Conservation (phyloP, 1,284 basidiomycete genomes). For the Naganishia liquefaciens region DNA sequence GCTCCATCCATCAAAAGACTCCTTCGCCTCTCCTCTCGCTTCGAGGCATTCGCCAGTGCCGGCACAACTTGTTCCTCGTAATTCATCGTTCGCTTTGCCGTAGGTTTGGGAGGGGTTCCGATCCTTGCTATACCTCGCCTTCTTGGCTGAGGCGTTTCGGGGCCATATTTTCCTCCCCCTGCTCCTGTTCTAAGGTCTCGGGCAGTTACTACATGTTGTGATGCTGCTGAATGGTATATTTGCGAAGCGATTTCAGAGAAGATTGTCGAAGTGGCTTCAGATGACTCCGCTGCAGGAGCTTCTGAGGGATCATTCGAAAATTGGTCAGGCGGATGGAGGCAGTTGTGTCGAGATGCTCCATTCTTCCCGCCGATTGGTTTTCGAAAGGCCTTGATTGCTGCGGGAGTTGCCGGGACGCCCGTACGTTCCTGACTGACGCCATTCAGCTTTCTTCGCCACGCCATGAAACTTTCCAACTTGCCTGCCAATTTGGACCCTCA, state of each 20-base stretch:
- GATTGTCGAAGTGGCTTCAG: background rate
- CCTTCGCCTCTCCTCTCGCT: conserved; percentile 10
- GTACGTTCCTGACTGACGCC: conserved; percentile 1
- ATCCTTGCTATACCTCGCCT: background rate
- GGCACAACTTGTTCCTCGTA: conserved; percentile 23
- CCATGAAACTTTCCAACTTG: background rate
- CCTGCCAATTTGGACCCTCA: conserved; percentile 30
- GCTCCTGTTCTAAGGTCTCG: too few relatives aligned
- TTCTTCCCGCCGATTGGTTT: background rate
- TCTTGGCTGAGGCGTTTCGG: background rate
- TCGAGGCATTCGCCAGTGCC: conserved; percentile 13
- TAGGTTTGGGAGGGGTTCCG: too few relatives aligned
- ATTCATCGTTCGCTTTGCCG: background rate
- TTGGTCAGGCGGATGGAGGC: background rate
- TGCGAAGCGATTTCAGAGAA: background rate
- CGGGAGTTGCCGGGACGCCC: conserved; percentile 24
- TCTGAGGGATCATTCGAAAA: background rate
- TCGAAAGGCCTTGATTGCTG: conserved; percentile 14
- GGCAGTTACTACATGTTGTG: too few relatives aligned
- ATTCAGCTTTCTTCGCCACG: background rate
- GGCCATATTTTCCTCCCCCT: too few relatives aligned
- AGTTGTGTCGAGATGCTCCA: background rate
- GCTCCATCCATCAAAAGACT: background rate
- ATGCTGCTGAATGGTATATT: too few relatives aligned
- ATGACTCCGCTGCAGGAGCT: background rate